Percentiles rank a stretch among this genome's conserved stretches.
Evolutionary conservation across 129 eudicot species (phyloP).

Genomic region (Pittosporum tobira): DNA sequence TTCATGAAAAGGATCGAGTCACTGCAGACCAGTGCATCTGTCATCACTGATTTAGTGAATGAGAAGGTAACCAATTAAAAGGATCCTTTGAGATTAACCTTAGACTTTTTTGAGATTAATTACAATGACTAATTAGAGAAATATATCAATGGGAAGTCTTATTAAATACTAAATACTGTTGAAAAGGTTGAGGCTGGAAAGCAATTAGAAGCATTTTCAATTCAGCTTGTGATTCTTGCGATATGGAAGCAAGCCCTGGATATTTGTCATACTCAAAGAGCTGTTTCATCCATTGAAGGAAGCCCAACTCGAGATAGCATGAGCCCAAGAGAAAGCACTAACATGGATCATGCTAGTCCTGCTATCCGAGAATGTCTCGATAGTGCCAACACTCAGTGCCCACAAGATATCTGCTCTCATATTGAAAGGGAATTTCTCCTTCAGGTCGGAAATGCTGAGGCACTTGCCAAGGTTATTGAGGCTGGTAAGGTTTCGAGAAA

Average conservation of each 20-base stretch:
- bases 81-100: too few relatives aligned
- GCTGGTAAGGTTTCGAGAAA: slow-evolving; percentile 36
- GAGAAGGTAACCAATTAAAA: slow-evolving; percentile 49
- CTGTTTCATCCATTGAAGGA: slow-evolving; percentile 72
- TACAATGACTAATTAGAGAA: too few relatives aligned
- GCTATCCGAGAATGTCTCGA: slow-evolving; percentile 38
- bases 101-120: too few relatives aligned
- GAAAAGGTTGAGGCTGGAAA: slow-evolving; percentile 54
- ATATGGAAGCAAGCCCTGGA: slow-evolving; percentile 94
- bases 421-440: slow-evolving; percentile 71
- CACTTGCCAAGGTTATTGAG: slow-evolving; percentile 54
- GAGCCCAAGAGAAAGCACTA: slow-evolving; percentile 19
- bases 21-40: slow-evolving; percentile 58
- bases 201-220: slow-evolving; percentile 70
- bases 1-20: slow-evolving; percentile 60
- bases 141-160: too few relatives aligned
- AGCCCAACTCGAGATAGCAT: slow-evolving; percentile 41
- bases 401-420: slow-evolving; percentile 42
- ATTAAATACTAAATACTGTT: too few relatives aligned
- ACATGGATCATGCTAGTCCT: slow-evolving; percentile 25
- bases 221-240: slow-evolving; percentile 91
- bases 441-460: slow-evolving; percentile 79
- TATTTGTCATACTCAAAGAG: slow-evolving; percentile 87
- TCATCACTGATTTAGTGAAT: slow-evolving; percentile 63
- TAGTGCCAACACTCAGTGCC: slow-evolving; percentile 28